These are phyloP conservation scores for Vachellia collinsii DNA, from an alignment of 306 rosid species.

Conservation along the genomic window DNA sequence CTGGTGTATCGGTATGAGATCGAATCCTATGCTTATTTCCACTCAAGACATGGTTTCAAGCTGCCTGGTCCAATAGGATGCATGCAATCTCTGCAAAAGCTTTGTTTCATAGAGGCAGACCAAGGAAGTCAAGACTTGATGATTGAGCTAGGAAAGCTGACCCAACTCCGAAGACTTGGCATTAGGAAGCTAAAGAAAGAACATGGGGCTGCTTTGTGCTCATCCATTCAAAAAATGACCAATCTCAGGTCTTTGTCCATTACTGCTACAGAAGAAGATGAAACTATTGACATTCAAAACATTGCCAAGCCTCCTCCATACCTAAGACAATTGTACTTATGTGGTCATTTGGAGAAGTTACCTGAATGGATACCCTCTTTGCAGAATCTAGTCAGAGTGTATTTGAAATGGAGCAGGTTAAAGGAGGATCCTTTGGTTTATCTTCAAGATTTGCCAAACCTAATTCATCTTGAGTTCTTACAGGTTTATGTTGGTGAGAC, in stretches of 20 bases:
- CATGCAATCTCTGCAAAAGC: constrained; percentile 56
- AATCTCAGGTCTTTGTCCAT: constrained; percentile 48
- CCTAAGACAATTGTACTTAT: constrained; percentile 45
- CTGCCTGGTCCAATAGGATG: constrained; percentile 45
- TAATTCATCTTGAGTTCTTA: constrained; percentile 55
- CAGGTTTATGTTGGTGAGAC: constrained; percentile 57
- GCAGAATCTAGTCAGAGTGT: constrained; percentile 32
- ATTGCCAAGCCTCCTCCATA: constrained; percentile 51
- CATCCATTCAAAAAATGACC: constrained; percentile 48
- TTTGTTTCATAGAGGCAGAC: constrained; percentile 57
- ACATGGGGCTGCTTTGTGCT: constrained; percentile 52
- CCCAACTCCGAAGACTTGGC: constrained; percentile 53
- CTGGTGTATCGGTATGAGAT: constrained; percentile 53
- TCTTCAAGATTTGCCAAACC: constrained; percentile 54
- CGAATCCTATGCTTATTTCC: constrained; percentile 49
- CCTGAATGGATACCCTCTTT: constrained; percentile 52
- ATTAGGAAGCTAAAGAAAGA: constrained; percentile 47
- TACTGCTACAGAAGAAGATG: constrained; percentile 42
- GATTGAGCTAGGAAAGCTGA: constrained; percentile 50
- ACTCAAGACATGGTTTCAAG: constrained; percentile 54
- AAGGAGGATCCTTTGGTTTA: constrained; percentile 48
- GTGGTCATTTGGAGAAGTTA: constrained; percentile 52
- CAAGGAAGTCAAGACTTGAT: constrained; percentile 44
- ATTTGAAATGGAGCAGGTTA: constrained; percentile 51
- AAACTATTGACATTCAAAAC: constrained; percentile 49